A percentile compares a stretch with the other conserved stretches of the same genome.
phyloP scores from a whole-genome alignment of 768 basidiomycete species.

The Floccularia luteovirens region DNA sequence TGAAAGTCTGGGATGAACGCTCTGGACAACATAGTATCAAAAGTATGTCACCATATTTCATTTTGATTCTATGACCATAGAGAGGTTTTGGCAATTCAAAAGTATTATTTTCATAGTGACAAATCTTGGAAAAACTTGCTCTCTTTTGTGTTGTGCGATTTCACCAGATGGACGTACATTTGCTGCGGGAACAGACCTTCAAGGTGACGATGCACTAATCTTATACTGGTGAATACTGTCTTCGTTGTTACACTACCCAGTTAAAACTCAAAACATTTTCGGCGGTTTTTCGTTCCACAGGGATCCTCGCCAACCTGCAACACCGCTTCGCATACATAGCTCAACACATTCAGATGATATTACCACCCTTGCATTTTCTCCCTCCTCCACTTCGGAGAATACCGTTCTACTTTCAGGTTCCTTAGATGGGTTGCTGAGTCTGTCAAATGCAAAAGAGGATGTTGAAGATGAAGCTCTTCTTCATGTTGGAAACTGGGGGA shows the following conservation, averaged over 20 bases:
- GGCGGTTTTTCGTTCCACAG: constrained; percentile 24
- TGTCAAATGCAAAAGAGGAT: constrained; percentile 60
- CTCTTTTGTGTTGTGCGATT: constrained; percentile 62
- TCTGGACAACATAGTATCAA: constrained; percentile 41
- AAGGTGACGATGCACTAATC: constrained; percentile 75
- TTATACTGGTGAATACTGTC: constrained; percentile 61
- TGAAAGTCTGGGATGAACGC: constrained; percentile 74
- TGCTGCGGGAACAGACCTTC: constrained; percentile 77
- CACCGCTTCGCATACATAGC: constrained; percentile 66
- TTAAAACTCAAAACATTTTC: neutral
- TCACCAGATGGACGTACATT: constrained; percentile 65
- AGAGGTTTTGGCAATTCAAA: constrained; percentile 28
- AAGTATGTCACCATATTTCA: constrained; percentile 53
- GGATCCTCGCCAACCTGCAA: constrained; percentile 77
- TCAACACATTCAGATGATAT: constrained; percentile 94
- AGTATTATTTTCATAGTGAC: constrained; percentile 33
- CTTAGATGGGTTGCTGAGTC: constrained; percentile 75
- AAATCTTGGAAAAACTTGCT: constrained; percentile 29
- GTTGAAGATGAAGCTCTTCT: constrained; percentile 87
- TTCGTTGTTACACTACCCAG: constrained; percentile 1
- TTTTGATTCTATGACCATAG: constrained; percentile 1
- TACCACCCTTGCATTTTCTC: constrained; percentile 58
- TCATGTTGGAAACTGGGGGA: constrained; percentile 82
- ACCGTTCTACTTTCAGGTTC: constrained; percentile 67
- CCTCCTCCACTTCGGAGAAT: neutral